Percentiles rank a stretch among this genome's conserved stretches.
Evolutionary conservation across 2,329 filamentous ascomycete species (phyloP).

Genomic region (Sclerotinia nivalis): DNA sequence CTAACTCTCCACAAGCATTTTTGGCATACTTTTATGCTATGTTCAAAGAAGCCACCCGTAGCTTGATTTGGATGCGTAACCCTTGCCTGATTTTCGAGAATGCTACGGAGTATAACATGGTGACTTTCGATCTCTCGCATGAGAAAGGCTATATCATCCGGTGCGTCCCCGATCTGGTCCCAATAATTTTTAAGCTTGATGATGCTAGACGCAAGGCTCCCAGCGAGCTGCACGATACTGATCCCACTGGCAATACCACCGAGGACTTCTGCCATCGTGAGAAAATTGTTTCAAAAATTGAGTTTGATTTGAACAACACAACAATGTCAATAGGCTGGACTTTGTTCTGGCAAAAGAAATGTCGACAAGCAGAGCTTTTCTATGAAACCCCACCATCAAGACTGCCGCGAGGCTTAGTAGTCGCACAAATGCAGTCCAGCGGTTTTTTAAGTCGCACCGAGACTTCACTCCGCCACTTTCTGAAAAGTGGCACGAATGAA

Average conservation of each 20-base stretch:
- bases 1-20: slow-evolving; percentile 20
- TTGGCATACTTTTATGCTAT: slow-evolving; percentile 25
- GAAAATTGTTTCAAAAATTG: neutral
- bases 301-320: neutral
- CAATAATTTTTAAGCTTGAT: slow-evolving; percentile 29
- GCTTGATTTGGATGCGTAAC: neutral
- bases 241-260: slow-evolving; percentile 26
- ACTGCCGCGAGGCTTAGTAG: neutral
- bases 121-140: slow-evolving; percentile 25
- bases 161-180: slow-evolving; percentile 29
- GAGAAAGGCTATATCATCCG: slow-evolving; percentile 21
- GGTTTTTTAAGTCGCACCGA: neutral
- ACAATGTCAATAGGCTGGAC: neutral
- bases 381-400: neutral
- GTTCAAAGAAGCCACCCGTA: neutral
- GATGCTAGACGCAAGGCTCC: slow-evolving; percentile 21
- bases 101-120: slow-evolving; percentile 21
- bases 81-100: slow-evolving; percentile 21
- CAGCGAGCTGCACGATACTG: slow-evolving; percentile 24
- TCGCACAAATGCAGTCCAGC: neutral
- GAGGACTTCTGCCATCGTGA: slow-evolving; percentile 23
- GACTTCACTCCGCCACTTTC: neutral
- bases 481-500: neutral
- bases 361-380: neutral
- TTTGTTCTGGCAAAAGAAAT: no score